Evolutionary conservation across 768 basidiomycete species (phyloP).

Genomic region (Tulasnella sp.): DNA sequence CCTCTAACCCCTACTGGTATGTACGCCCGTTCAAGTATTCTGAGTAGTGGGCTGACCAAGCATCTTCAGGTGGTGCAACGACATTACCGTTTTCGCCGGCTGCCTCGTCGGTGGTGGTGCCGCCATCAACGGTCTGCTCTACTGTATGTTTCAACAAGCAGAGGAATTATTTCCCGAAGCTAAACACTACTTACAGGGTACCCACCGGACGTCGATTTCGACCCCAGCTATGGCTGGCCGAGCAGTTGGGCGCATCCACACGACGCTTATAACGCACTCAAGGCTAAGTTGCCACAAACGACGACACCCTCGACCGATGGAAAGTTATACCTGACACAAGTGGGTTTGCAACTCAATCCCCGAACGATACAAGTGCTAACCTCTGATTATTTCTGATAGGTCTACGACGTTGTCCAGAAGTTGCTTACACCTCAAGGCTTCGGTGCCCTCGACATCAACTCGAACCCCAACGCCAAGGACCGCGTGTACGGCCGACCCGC

Average conservation of each 20-base stretch:
- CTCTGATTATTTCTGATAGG: too few relatives aligned
- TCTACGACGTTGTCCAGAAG: conserved; percentile 37
- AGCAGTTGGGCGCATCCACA: conserved; percentile 44
- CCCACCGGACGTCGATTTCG: conserved; percentile 46
- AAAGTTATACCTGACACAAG: conserved; percentile 48
- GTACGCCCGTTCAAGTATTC: conserved; percentile 56
- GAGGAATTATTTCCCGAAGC: too few relatives aligned
- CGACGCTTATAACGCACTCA: conserved; percentile 44
- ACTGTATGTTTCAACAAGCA: background rate
- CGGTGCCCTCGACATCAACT: conserved; percentile 48
- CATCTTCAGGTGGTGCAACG: conserved; percentile 32
- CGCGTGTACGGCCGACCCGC: conserved; percentile 50
- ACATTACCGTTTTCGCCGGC: conserved; percentile 54
- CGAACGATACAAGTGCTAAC: too few relatives aligned
- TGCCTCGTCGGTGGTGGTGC: conserved; percentile 61
- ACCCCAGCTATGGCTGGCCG: conserved; percentile 46
- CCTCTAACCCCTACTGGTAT: conserved; percentile 49
- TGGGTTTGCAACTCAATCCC: too few relatives aligned
- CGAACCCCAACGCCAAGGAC: conserved; percentile 49
- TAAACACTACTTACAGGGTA: conserved; percentile 22
- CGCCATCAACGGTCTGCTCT: conserved; percentile 44
- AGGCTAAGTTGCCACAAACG: conserved; percentile 47
- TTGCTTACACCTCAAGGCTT: conserved; percentile 47
- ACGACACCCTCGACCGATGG: conserved; percentile 55
- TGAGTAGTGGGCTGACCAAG: too few relatives aligned